Evolutionary conservation across 495 filamentous ascomycete species (phyloP).

Genomic region (Neurospora sp.): DNA sequence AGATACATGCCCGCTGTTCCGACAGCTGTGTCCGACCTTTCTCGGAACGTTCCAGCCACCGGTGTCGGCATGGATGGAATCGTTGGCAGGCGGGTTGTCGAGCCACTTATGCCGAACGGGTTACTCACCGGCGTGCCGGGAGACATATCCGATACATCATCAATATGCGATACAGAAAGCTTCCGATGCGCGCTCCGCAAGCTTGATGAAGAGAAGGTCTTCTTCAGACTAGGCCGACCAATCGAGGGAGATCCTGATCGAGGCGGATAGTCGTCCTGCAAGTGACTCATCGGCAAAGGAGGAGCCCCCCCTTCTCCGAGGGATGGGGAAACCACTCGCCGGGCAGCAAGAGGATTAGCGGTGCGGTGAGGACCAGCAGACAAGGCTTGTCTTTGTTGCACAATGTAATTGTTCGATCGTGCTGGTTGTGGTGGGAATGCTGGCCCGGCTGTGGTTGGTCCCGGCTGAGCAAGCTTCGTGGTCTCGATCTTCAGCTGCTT

Average conservation of each 20-base stretch:
- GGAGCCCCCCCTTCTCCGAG: constrained; percentile 18
- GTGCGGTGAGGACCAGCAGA: constrained; percentile 28
- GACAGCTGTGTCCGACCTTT: constrained; percentile 35
- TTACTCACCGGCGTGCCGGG: constrained; percentile 62
- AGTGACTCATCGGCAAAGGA: constrained; percentile 21
- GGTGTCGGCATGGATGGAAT: constrained; percentile 64
- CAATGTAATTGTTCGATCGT: constrained; percentile 28
- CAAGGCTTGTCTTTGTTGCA: constrained; percentile 36
- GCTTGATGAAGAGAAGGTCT: constrained; percentile 72
- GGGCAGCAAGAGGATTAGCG: constrained; percentile 17
- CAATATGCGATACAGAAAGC: constrained; percentile 61
- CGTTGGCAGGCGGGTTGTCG: constrained; percentile 28
- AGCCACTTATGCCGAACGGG: constrained; percentile 46
- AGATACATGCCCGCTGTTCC: constrained; percentile 63
- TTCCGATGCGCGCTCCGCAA: constrained; percentile 57
- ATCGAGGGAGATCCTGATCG: constrained; percentile 31
- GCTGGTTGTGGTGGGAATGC: constrained; percentile 36
- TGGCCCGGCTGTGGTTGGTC: constrained; percentile 29
- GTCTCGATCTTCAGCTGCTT: constrained; percentile 91
- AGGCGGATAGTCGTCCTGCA: constrained; percentile 17
- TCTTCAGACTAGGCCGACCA: constrained; percentile 48
- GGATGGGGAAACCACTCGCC: constrained; percentile 23
- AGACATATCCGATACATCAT: constrained; percentile 56
- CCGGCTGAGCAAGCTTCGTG: constrained; percentile 29
- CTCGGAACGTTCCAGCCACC: constrained; percentile 45